Evolutionary conservation across 768 basidiomycete genomes (phyloP).

Genomic region (Tylopilus plumbeoviolaceoides): DNA sequence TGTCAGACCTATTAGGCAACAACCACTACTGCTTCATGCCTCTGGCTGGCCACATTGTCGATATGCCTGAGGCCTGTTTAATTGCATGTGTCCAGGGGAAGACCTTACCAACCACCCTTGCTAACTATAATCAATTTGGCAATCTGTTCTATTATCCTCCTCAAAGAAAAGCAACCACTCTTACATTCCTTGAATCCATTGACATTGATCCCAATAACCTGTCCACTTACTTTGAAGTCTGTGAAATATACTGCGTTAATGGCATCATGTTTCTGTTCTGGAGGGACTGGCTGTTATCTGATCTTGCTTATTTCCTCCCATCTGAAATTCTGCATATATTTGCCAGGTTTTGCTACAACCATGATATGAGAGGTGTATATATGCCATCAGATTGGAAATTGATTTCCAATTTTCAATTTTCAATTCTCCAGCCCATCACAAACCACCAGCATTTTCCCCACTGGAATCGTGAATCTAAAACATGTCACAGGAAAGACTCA

Average conservation of each 20-base stretch:
- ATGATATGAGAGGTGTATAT: slow-evolving; percentile 36
- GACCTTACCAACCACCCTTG: slow-evolving; percentile 31
- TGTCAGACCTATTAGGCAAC: slow-evolving; percentile 22
- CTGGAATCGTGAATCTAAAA: not conserved
- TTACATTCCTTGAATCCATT: slow-evolving; percentile 13
- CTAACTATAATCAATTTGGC: slow-evolving; percentile 29
- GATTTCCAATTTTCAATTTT: not conserved
- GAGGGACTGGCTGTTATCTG: slow-evolving; percentile 33
- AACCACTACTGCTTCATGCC: slow-evolving; percentile 24
- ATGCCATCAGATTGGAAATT: slow-evolving; percentile 25
- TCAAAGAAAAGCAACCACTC: slow-evolving; percentile 19
- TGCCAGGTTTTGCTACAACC: slow-evolving; percentile 37
- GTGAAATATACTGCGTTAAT: slow-evolving; percentile 1
- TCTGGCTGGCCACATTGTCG: slow-evolving; percentile 28
- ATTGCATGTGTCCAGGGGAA: slow-evolving; percentile 29
- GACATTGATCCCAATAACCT: not conserved
- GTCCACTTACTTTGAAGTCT: not conserved
- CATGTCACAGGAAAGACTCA: not conserved
- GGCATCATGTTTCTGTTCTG: slow-evolving; percentile 30
- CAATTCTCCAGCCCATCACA: not conserved
- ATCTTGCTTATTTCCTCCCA: slow-evolving; percentile 33
- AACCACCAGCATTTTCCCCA: not conserved
- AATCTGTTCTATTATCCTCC: slow-evolving; percentile 27
- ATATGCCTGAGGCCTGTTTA: slow-evolving; percentile 30
- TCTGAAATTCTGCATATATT: slow-evolving; percentile 38